These are phyloP conservation scores for Phytophthora cactorum DNA, from an alignment of 352 stramenopile genomes.

Conservation along the genomic window DNA sequence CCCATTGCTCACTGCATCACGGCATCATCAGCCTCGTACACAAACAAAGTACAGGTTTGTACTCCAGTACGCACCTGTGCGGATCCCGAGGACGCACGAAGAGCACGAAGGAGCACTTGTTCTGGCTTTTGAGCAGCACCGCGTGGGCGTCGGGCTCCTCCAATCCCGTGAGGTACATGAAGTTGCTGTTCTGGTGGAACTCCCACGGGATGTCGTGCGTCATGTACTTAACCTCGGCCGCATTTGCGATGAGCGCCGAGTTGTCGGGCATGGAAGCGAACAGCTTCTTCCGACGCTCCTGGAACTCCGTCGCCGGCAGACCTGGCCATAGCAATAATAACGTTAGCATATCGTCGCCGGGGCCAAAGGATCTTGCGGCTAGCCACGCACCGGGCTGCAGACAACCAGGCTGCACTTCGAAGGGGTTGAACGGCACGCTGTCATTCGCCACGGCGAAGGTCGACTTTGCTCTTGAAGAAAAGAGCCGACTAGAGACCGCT, in stretches of 20 bases:
- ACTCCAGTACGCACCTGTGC: slow-evolving; percentile 45
- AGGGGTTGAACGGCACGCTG: slow-evolving; percentile 48
- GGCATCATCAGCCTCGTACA: slow-evolving; percentile 1
- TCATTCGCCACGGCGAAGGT: slow-evolving; percentile 41
- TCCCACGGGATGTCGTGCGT: slow-evolving; percentile 90
- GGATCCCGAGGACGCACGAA: slow-evolving; percentile 80
- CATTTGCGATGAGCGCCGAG: slow-evolving; percentile 76
- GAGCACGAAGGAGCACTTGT: slow-evolving; percentile 71
- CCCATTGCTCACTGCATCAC: slow-evolving; percentile 74
- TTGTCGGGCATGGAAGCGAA: slow-evolving; percentile 72
- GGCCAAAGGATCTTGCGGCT: background rate
- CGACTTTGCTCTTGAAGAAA: slow-evolving; percentile 19
- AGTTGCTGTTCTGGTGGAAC: slow-evolving; percentile 88
- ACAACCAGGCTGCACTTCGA: slow-evolving; percentile 49
- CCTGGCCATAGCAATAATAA: slow-evolving; percentile 26
- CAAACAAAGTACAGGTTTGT: background rate
- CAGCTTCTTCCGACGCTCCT: slow-evolving; percentile 61
- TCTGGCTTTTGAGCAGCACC: slow-evolving; percentile 73
- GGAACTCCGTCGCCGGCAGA: slow-evolving; percentile 67
- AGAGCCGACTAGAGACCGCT: slow-evolving; percentile 7
- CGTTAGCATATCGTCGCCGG: slow-evolving; percentile 1
- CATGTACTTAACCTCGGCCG: slow-evolving; percentile 82
- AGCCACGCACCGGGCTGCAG: slow-evolving; percentile 54
- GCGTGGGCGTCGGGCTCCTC: slow-evolving; percentile 82
- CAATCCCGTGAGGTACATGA: slow-evolving; percentile 84